Evolutionary conservation across 2,329 filamentous ascomycete genomes (phyloP).

Genomic region (Verticillium klebahnii): DNA sequence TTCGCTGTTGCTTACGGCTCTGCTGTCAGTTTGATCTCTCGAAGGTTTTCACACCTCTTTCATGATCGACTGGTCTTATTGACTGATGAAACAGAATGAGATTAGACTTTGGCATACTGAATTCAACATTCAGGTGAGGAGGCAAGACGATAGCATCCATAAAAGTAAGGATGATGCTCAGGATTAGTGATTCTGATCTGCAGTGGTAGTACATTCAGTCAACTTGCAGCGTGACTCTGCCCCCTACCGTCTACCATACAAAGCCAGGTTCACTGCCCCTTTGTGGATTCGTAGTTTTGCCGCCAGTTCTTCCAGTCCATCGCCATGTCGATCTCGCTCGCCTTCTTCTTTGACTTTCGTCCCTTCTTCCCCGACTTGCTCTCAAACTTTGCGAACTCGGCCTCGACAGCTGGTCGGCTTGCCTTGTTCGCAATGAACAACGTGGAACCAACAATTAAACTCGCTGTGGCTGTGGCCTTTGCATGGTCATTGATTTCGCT

Average conservation of each 20-base stretch:
- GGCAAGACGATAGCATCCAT: too few species aligned
- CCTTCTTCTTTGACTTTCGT: constrained; percentile 11
- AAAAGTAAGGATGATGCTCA: too few species aligned
- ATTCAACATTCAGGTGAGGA: too few species aligned
- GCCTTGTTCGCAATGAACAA: constrained; percentile 45
- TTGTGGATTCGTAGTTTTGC: constrained; percentile 38
- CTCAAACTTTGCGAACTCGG: constrained; percentile 61
- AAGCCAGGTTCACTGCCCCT: constrained; percentile 1
- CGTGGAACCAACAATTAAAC: constrained; percentile 61
- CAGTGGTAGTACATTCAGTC: too few species aligned
- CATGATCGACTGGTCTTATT: too few species aligned
- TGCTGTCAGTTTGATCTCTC: too few species aligned
- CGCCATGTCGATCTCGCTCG: constrained; percentile 4
- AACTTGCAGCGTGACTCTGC: too few species aligned
- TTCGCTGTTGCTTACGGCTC: too few species aligned
- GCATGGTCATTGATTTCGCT: constrained; percentile 65
- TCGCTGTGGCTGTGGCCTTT: constrained; percentile 69
- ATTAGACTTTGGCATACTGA: too few species aligned
- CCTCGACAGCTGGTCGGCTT: constrained; percentile 50
- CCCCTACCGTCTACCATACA: not conserved
- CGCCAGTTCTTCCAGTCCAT: constrained; percentile 71
- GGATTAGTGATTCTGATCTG: too few species aligned
- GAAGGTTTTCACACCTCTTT: too few species aligned
- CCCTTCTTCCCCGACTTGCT: constrained; percentile 18
- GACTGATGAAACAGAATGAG: too few species aligned